These are phyloP conservation scores for Gracilaria gracilis DNA, from an alignment of 23 red algal genomes.

Conservation along the genomic window DNA sequence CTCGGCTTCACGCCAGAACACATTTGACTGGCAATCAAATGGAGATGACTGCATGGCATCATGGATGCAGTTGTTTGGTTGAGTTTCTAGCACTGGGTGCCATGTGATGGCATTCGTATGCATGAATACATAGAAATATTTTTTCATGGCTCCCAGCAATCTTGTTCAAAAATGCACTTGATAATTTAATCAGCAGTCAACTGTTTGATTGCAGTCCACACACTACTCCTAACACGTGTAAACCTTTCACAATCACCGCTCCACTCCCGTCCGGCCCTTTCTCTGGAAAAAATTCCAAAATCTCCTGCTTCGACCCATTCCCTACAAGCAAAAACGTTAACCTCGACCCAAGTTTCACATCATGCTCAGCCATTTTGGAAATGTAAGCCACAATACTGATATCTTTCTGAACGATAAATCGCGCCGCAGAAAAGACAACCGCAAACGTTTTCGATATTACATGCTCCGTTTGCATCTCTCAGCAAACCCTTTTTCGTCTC, in stretches of 20 bases:
- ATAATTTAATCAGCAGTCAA: too few species aligned
- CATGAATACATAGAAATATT: too few species aligned
- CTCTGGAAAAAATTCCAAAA: slow-evolving; percentile 20
- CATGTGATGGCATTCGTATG: too few species aligned
- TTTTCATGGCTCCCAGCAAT: too few species aligned
- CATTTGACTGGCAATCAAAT: too few species aligned
- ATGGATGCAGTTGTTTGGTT: too few species aligned
- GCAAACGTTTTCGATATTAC: slow-evolving; percentile 28
- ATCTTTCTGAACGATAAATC: slow-evolving; percentile 66
- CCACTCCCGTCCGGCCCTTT: not conserved
- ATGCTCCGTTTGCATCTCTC: slow-evolving; percentile 22
- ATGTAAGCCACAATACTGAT: slow-evolving; percentile 54
- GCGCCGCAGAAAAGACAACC: slow-evolving; percentile 56
- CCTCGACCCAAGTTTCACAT: not conserved
- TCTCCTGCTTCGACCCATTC: slow-evolving; percentile 13
- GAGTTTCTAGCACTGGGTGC: too few species aligned
- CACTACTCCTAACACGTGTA: too few species aligned
- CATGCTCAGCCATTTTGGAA: slow-evolving; percentile 19
- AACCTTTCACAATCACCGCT: slow-evolving; percentile 14
- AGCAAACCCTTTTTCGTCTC: not conserved
- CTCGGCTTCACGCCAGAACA: too few species aligned
- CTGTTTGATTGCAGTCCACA: too few species aligned
- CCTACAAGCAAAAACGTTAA: slow-evolving; percentile 63
- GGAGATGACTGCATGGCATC: too few species aligned
- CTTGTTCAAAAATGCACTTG: too few species aligned